Percentiles rank a stretch among this genome's conserved stretches.
These are phyloP conservation scores for Haplosporangium sp. DNA, from an alignment of 371 early-diverging fungal genomes.

Conservation along the genomic window DNA sequence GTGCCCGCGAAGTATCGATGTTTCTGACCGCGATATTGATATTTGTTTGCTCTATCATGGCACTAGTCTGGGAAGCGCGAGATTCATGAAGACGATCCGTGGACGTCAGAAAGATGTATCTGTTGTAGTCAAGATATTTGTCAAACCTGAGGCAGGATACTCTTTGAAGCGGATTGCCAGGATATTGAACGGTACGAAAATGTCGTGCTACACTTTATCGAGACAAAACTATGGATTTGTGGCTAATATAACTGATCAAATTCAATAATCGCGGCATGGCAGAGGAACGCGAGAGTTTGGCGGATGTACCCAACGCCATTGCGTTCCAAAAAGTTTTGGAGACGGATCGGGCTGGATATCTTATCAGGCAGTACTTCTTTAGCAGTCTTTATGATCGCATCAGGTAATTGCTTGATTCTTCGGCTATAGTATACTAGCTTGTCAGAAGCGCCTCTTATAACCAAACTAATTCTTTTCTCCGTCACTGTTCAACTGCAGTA, in stretches of 20 bases:
- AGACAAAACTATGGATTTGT: no score
- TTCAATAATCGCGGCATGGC: not conserved
- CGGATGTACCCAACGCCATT: constrained; percentile 81
- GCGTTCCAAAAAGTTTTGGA: constrained; percentile 85
- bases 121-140: constrained; percentile 92
- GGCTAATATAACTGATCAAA: no score
- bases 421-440: not conserved
- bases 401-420: constrained; percentile 61
- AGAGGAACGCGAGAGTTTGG: constrained; percentile 76
- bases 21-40: not conserved
- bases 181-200: constrained; percentile 64
- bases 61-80: constrained; percentile 84
- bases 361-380: constrained; percentile 88
- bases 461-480: not conserved
- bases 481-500: constrained; percentile 60
- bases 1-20: not conserved
- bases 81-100: constrained; percentile 94
- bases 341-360: constrained; percentile 89
- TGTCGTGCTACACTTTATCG: not conserved
- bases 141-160: constrained; percentile 82
- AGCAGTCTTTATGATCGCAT: constrained; percentile 95
- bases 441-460: not conserved
- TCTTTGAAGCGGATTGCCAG: constrained; percentile 70
- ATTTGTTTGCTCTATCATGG: not conserved
- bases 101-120: constrained; percentile 80